phyloP scores from a whole-genome alignment of 2,329 filamentous ascomycete genomes.

The Diaporthe destruens region DNA sequence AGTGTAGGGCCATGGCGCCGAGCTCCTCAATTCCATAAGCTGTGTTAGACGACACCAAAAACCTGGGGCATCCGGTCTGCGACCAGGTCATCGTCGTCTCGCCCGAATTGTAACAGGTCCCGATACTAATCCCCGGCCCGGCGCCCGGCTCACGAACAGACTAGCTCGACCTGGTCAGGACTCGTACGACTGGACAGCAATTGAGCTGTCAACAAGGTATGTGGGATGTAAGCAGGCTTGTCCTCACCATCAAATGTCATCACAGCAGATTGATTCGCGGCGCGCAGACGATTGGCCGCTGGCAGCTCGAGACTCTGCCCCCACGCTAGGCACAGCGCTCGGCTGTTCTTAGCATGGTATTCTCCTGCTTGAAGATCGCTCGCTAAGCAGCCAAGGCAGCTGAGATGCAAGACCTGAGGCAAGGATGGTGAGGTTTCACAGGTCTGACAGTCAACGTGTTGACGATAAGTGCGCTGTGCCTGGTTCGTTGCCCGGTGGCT shows the following conservation, averaged over 20 bases:
- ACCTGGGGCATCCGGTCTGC: background rate
- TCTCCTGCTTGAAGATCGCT: background rate
- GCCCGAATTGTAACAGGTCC: background rate
- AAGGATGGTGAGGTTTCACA: background rate
- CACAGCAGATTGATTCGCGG: constrained; percentile 33
- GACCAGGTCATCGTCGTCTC: background rate
- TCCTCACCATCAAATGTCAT: constrained; percentile 11
- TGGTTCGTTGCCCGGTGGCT: background rate
- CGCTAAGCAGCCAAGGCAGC: background rate
- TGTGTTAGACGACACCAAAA: background rate
- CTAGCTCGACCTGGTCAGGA: background rate
- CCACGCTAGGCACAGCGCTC: constrained; percentile 3
- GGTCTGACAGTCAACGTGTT: background rate
- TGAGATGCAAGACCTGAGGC: background rate
- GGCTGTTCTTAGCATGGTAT: background rate
- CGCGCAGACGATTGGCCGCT: background rate
- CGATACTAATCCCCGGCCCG: background rate
- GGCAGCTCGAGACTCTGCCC: background rate
- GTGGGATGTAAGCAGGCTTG: background rate
- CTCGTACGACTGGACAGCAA: background rate
- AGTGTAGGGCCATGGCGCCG: background rate
- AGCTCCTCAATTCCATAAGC: background rate
- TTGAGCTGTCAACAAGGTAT: constrained; percentile 1
- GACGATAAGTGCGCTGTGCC: background rate
- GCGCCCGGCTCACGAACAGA: background rate